Evolutionary conservation across 106 monocot genomes (phyloP).

Genomic region (Hemerocallis citrina): DNA sequence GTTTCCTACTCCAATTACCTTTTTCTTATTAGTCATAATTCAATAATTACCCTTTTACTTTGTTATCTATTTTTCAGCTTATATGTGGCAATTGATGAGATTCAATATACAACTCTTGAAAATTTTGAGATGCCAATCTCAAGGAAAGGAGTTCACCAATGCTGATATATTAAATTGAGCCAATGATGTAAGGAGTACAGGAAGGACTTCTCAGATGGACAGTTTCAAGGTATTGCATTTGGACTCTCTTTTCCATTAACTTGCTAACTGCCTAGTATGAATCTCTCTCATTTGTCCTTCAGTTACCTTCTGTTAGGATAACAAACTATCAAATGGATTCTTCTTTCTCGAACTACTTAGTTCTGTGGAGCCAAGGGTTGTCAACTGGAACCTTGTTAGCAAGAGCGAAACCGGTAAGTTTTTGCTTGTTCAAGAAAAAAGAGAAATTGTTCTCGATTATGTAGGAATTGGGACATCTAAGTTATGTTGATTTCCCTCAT

Average conservation of each 20-base stretch:
- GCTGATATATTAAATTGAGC: conserved; percentile 84
- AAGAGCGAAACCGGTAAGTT: conserved; percentile 73
- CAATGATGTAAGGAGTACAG: conserved; percentile 53
- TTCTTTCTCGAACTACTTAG: conserved; percentile 48
- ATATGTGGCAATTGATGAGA: conserved; percentile 86
- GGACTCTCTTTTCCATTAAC: background rate
- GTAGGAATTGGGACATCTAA: background rate
- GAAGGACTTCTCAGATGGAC: conserved; percentile 60
- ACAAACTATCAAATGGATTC: conserved; percentile 30
- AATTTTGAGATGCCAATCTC: conserved; percentile 64
- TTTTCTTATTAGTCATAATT: too few relatives aligned
- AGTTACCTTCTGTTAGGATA: conserved; percentile 18
- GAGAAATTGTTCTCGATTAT: background rate
- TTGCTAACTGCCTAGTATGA: too few relatives aligned
- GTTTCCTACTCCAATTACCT: too few relatives aligned
- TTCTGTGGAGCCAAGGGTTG: conserved; percentile 53
- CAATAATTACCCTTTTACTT: too few relatives aligned
- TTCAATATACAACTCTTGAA: conserved; percentile 80
- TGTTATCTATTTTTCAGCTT: background rate
- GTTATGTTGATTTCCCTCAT: background rate
- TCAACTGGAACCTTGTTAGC: conserved; percentile 74
- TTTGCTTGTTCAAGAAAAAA: too few relatives aligned
- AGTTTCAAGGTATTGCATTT: conserved; percentile 63
- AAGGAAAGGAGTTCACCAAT: conserved; percentile 77
- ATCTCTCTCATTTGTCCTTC: too few relatives aligned